These are phyloP conservation scores for Fraxinus sp. DNA, from an alignment of 305 asterid genomes.

Conservation along the genomic window DNA sequence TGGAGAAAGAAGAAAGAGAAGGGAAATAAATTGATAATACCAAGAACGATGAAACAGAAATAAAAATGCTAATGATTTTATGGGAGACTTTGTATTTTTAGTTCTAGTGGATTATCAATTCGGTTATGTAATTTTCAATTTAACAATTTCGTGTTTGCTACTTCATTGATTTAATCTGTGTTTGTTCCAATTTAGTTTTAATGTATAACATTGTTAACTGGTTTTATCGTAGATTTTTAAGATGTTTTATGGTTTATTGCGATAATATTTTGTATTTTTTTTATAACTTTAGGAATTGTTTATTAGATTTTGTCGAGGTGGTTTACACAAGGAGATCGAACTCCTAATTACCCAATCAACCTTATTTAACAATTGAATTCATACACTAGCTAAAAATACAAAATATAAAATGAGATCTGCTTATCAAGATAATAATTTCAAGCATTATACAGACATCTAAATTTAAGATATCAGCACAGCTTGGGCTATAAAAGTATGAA, in stretches of 20 bases:
- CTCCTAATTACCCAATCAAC: not conserved
- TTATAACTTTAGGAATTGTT: not conserved
- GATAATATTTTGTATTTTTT: not conserved
- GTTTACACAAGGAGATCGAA: not conserved
- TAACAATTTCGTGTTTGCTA: not conserved
- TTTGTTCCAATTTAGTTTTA: not conserved
- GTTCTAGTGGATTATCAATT: not conserved
- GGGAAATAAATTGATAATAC: not conserved
- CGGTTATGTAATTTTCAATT: not conserved
- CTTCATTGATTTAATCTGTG: not conserved
- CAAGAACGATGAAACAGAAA: not conserved
- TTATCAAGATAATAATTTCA: not conserved
- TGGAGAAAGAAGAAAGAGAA: not conserved
- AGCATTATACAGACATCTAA: not conserved
- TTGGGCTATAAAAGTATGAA: slow-evolving; percentile 2
- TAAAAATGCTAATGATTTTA: not conserved
- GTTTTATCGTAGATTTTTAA: not conserved
- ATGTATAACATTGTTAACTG: not conserved
- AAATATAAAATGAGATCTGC: not conserved
- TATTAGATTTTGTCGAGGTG: not conserved
- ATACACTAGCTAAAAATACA: not conserved
- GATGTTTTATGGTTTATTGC: not conserved
- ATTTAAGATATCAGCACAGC: not conserved
- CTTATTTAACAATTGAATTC: not conserved
- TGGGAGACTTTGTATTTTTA: not conserved